Conservation (phyloP, 2,329 filamentous ascomycete species). For the Drechslerella coelobrocha region DNA sequence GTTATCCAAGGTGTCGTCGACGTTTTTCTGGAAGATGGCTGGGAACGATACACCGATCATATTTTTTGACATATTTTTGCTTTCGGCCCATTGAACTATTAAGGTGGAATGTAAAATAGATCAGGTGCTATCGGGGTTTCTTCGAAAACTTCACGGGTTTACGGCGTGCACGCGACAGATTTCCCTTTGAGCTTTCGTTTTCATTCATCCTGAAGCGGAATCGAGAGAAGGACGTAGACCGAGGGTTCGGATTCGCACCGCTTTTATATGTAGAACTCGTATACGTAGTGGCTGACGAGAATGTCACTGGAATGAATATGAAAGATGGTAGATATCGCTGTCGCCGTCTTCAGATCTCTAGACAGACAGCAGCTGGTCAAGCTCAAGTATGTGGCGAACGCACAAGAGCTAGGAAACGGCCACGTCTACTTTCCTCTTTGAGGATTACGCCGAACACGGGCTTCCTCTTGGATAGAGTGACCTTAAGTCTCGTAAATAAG, state of each 20-base stretch:
- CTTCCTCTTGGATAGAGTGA: constrained; percentile 4
- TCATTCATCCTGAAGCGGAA: not conserved
- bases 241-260: constrained; percentile 22
- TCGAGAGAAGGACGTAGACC: constrained; percentile 15
- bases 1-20: not conserved
- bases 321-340: constrained; percentile 19
- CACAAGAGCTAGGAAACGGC: constrained; percentile 31
- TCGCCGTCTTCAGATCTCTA: constrained; percentile 28
- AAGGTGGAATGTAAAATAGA: constrained; percentile 11
- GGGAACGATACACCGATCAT: not conserved
- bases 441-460: constrained; percentile 38
- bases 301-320: constrained; percentile 28
- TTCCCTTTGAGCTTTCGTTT: constrained; percentile 9
- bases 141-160: not conserved
- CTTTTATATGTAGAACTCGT: constrained; percentile 2
- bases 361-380: constrained; percentile 22
- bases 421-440: constrained; percentile 34
- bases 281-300: constrained; percentile 19
- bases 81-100: not conserved
- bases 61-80: not conserved
- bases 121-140: constrained; percentile 1
- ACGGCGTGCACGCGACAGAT: constrained; percentile 13
- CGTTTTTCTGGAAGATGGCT: not conserved
- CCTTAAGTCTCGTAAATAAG: constrained; percentile 12
- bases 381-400: constrained; percentile 18